Base-by-base conservation (phyloP, 495 filamentous ascomycete genomes). In the Podospora didyma region DNA sequence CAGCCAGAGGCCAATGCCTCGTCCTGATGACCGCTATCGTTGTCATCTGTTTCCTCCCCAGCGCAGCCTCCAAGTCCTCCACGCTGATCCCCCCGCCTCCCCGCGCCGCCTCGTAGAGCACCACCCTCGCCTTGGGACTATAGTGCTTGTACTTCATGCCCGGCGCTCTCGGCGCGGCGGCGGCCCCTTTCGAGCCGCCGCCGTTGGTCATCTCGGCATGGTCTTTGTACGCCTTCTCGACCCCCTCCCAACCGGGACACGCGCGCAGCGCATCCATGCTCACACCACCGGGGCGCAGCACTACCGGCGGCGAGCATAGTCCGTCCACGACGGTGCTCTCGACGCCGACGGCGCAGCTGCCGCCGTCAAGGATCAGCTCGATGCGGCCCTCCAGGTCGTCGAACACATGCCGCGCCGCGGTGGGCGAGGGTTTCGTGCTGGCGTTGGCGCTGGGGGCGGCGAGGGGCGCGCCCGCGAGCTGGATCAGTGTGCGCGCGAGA, bases 131-230 rank as follows among this genome's bases (percentile, higher is more conserved):
- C 65, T 87, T 88, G 0, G 94, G 94, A 20, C 92, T 95, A 66
- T 99, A 99, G 69, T 99, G 94, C 62, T 92, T 87, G 71, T 99
- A 99, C 67, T 99, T 99, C 94, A 99, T 99, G 2, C 94, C 94
- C 9, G 94, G 94, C 2, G 93, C 92, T 53, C 87, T 82, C 6
- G 95, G 93, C 21, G 77, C 74, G 53, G n/a, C 1, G 45, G 5
- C 11, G 42, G 7, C 42, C 2, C 20, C 42, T 46, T 46, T 10
- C 42, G 10, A 46, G 42, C 42, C 42, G 2, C 76, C 69, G 49
- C 28, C 37, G 65, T 80, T 64, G 2, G 75, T 81, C 16, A 68
- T 60, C 60, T 86, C 81, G 16, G 77, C 76, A 21, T 69, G 66
- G 60, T 96, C 89, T 57, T 83, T 81, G 67, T 96, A 96, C 41